These are phyloP conservation scores for Paxillus involutus DNA, from an alignment of 768 basidiomycete genomes.

Conservation along the genomic window DNA sequence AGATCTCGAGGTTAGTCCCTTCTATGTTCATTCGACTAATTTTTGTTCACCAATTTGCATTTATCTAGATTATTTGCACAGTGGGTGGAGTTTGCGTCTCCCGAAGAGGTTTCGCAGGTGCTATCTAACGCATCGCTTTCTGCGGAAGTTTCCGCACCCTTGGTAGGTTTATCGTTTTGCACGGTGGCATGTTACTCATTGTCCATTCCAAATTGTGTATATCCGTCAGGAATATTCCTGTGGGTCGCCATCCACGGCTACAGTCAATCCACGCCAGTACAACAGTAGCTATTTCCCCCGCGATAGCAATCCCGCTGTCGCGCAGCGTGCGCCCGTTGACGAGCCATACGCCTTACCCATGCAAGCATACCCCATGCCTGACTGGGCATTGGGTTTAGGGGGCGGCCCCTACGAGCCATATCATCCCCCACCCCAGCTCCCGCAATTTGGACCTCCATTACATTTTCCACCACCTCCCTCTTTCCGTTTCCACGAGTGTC, in stretches of 20 bases:
- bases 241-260: not conserved
- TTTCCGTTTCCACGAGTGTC: constrained; percentile 15
- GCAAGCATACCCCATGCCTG: not conserved
- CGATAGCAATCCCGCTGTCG: not conserved
- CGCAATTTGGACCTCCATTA: constrained; percentile 13
- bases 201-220: not conserved
- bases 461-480: not conserved
- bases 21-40: not conserved
- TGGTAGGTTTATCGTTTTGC: constrained; percentile 8
- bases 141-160: not conserved
- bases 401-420: not conserved
- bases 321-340: not conserved
- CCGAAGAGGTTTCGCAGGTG: not conserved
- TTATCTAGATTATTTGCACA: constrained; percentile 4
- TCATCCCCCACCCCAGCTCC: constrained; percentile 3
- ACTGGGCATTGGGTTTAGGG: not conserved
- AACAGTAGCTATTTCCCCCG: not conserved
- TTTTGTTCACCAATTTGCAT: not conserved
- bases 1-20: constrained; percentile 7
- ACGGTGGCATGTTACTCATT: not conserved
- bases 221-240: constrained; percentile 10
- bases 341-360: not conserved
- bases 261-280: not conserved
- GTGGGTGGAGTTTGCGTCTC: not conserved
- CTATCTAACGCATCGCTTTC: not conserved